Evolutionary conservation across 257 asterid species (phyloP), one percentile per base, ranked within the genome.

Genomic region (Penstemon eatonii): DNA sequence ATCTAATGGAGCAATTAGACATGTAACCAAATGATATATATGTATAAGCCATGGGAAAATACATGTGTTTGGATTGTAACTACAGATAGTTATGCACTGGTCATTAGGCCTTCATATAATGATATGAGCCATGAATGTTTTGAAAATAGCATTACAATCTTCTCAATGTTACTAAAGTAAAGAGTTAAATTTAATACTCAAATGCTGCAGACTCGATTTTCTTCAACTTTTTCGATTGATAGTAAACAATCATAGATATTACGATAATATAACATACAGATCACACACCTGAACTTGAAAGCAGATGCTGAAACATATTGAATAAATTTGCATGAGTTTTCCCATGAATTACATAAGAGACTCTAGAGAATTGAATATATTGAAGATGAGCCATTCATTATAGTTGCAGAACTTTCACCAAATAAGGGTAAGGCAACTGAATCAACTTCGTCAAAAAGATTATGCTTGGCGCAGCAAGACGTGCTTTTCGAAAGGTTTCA

Each of bases 401-500:
- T 58, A 45, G 71, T 13, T 15, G 46, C 40, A 61, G 36, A 51
- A 49, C 45, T 38, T n/a, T 47, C 2, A 46, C 42, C 8, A 49
- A 66, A 49, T 6, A n/a, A 53, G 10, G 50, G 53, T 54, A 43
- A 60, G 73, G 92, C 99, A 71, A 90, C 86, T 36, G 86, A 92
- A 70, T 93, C 99, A 60, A 95, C 97, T 79, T 93, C 99, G 13
- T 93, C 99, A 51, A 93, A 90, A 93, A 93, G 65, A 93, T 83
- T 69, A 93, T 90, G 87, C 99, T 93, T 56, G 99, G 99, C 39
- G 99, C 88, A 55, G 96, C 96, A 81, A 93, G 96, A 54, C 92
- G 87, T 60, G 99, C 99, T 84, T 89, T 87, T 33, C 89, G 85
- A 72, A 93, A 93, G 37, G 92, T 86, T 67, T 87, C 86, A 33